A percentile compares a stretch with the other conserved stretches of the same genome.
These are phyloP conservation scores for Entomortierella chlamydospora DNA, from an alignment of 192 early-diverging fungal genomes.

Conservation along the genomic window DNA sequence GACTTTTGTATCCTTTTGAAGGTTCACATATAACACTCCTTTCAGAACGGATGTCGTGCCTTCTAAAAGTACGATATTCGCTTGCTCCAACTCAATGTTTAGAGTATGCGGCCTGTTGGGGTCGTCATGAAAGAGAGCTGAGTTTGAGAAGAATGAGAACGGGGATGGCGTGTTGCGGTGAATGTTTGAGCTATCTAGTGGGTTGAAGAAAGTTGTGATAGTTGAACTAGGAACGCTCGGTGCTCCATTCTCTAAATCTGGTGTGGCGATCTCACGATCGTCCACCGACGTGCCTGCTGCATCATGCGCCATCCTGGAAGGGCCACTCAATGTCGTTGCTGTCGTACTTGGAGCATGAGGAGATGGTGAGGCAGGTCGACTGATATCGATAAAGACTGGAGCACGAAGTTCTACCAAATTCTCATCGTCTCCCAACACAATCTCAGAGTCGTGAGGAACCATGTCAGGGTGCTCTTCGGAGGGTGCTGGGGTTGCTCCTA, in stretches of 20 bases:
- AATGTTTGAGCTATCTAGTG: background rate
- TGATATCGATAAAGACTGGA: background rate
- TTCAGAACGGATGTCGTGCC: constrained; percentile 17
- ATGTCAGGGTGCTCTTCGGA: constrained; percentile 15
- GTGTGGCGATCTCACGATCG: background rate
- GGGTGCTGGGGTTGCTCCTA: constrained; percentile 10
- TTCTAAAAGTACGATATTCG: constrained; percentile 8
- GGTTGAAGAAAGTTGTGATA: constrained; percentile 16
- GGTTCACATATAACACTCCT: constrained; percentile 21
- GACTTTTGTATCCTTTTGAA: constrained; percentile 41
- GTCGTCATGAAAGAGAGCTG: background rate
- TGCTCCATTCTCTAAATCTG: background rate
- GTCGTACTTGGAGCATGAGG: constrained; percentile 1
- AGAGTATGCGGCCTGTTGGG: constrained; percentile 7
- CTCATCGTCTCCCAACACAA: constrained; percentile 26
- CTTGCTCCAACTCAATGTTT: constrained; percentile 11
- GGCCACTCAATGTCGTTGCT: background rate
- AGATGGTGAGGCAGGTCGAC: constrained; percentile 12
- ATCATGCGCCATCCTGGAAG: too few relatives aligned
- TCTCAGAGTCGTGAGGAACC: constrained; percentile 6
- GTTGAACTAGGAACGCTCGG: background rate
- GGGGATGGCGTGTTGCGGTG: constrained; percentile 15
- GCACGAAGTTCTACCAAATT: background rate
- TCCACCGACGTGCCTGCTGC: constrained; percentile 2
- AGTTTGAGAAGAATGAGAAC: constrained; percentile 14